Percentiles rank a stretch among this genome's conserved stretches.
Evolutionary conservation across 1,139 yeast genomes (phyloP).

Genomic region (Scheffersomyces cryptocercus): DNA sequence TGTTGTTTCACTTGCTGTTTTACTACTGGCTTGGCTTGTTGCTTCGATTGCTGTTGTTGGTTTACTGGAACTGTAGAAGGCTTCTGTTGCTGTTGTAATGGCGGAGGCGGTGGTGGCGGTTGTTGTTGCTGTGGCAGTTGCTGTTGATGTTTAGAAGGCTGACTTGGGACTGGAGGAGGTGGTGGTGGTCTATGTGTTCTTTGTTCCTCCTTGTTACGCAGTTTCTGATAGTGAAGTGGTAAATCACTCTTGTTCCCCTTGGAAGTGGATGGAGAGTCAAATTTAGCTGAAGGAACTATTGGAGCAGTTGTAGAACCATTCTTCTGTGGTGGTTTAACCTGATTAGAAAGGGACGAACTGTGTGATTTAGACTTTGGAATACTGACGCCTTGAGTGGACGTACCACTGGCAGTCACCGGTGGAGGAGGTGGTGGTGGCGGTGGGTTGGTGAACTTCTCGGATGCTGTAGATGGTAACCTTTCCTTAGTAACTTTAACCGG

Average conservation of each 20-base stretch:
- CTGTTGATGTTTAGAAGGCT: conserved; percentile 10
- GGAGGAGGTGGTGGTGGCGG: conserved; percentile 18
- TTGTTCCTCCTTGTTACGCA: conserved; percentile 26
- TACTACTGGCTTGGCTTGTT: conserved; percentile 7
- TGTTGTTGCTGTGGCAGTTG: no score
- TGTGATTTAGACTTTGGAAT: conserved; percentile 51
- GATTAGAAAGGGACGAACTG: conserved; percentile 36
- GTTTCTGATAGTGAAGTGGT: conserved; percentile 18
- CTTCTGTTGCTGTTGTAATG: background rate
- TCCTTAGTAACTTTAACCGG: conserved; percentile 19
- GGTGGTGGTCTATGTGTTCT: conserved; percentile 39
- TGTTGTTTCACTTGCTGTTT: conserved; percentile 23
- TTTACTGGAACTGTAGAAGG: no score
- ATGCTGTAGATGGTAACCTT: conserved; percentile 22
- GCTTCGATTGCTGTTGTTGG: conserved; percentile 1
- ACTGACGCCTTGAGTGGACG: conserved; percentile 6
- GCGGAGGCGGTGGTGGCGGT: conserved; percentile 8
- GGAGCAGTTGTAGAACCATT: conserved; percentile 45
- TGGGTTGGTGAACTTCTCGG: conserved; percentile 16
- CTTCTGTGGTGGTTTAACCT: conserved; percentile 20
- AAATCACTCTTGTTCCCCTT: conserved; percentile 23
- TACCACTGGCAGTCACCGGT: conserved; percentile 2
- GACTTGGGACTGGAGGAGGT: conserved; percentile 10
- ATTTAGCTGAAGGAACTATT: conserved; percentile 30
- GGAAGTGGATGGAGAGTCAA: conserved; percentile 27